These are phyloP conservation scores for Phellopilus nigrolimitatus DNA, from an alignment of 1,284 basidiomycete genomes.

Conservation along the genomic window DNA sequence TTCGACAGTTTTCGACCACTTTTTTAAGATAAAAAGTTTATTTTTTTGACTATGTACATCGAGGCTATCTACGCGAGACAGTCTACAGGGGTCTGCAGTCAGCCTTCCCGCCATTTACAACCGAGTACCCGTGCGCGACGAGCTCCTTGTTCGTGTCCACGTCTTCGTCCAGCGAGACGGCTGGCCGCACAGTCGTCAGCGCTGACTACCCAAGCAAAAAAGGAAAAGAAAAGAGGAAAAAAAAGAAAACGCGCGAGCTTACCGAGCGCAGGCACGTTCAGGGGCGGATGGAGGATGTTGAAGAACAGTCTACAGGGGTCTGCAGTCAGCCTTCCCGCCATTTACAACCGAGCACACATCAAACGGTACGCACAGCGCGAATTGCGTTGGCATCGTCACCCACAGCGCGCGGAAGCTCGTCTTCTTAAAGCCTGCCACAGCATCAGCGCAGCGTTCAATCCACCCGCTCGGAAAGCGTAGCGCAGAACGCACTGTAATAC, in stretches of 20 bases:
- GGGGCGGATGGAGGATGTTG: constrained; percentile 89
- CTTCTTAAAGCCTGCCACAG: constrained; percentile 49
- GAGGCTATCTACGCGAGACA: no score
- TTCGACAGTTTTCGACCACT: no score
- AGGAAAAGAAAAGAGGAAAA: constrained; percentile 4
- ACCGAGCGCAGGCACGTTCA: constrained; percentile 92
- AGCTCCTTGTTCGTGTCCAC: constrained; percentile 93
- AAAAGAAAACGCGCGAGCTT: constrained; percentile 21
- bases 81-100: no score
- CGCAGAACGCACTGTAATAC: constrained; percentile 61
- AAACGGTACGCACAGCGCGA: constrained; percentile 58
- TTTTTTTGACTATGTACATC: no score
- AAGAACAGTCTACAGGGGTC: constrained; percentile 65
- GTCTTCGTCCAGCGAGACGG: constrained; percentile 88
- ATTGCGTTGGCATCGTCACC: constrained; percentile 76
- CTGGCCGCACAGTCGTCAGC: no score
- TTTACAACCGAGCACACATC: background rate
- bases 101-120: no score
- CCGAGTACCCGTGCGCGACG: constrained; percentile 90
- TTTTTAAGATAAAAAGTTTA: no score
- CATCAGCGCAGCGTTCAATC: background rate
- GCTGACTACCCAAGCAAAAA: no score
- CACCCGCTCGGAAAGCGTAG: background rate
- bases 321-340: no score
- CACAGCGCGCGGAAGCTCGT: constrained; percentile 65